phyloP scores from a whole-genome alignment of 306 rosid genomes.

The Medicago truncatula region MtrunA17r5.0-ANR NC_053048.1:44121501-44122000 shows the following conservation, averaged over 20 bases:
- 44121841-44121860: slow-evolving; percentile 23
- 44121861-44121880: slow-evolving; percentile 24
- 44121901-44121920: slow-evolving; percentile 59
- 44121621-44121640: neutral
- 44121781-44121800: neutral
- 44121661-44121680: neutral
- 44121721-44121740: neutral
- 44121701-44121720: neutral
- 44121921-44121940: slow-evolving; percentile 53
- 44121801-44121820: neutral
- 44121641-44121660: neutral
- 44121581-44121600: neutral
- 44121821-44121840: neutral
- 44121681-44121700: neutral
- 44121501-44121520: neutral
- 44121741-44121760: slow-evolving; percentile 26
- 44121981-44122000: slow-evolving; percentile 44
- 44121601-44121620: neutral
- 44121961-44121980: slow-evolving; percentile 50
- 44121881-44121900: slow-evolving; percentile 21
- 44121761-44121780: slow-evolving; percentile 6
- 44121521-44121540: neutral
- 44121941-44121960: slow-evolving; percentile 46
- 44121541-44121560: neutral
- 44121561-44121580: neutral